Evolutionary conservation across 176 grass and related monocot genomes (phyloP).

Genomic region (Bromus sterilis): DNA sequence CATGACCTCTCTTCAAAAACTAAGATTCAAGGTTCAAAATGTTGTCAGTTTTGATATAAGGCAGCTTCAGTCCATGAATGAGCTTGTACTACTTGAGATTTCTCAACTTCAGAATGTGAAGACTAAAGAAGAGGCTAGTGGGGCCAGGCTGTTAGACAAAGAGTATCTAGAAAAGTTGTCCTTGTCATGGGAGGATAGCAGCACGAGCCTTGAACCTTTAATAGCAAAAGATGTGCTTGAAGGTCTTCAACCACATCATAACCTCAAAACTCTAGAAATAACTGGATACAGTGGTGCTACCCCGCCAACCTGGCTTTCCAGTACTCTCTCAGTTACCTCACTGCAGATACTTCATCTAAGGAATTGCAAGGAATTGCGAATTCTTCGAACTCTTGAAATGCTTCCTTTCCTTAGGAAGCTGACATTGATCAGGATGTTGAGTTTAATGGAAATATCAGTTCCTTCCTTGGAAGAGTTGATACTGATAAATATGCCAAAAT

Average conservation of each 20-base stretch:
- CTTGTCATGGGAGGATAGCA: slow-evolving; percentile 10
- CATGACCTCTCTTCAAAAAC: too few species aligned
- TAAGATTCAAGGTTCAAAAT: too few species aligned
- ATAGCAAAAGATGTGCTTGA: slow-evolving; percentile 11
- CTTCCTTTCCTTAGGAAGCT: too few species aligned
- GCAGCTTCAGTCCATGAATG: slow-evolving; percentile 1
- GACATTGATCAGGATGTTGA: too few species aligned
- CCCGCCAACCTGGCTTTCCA: neutral
- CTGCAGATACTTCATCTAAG: slow-evolving; percentile 7
- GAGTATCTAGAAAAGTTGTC: neutral
- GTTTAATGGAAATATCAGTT: neutral
- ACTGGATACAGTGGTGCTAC: neutral
- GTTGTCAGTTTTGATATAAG: neutral
- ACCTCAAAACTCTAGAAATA: slow-evolving; percentile 14
- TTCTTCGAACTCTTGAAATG: neutral
- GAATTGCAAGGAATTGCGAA: neutral
- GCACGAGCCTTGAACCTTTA: neutral
- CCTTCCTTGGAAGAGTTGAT: slow-evolving; percentile 34
- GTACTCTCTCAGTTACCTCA: neutral
- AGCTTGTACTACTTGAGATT: slow-evolving; percentile 14
- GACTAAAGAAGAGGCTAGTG: slow-evolving; percentile 4
- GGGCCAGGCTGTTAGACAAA: slow-evolving; percentile 17
- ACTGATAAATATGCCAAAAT: neutral
- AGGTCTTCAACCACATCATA: slow-evolving; percentile 17
- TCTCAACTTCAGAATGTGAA: slow-evolving; percentile 10